Percentiles rank a stretch among this genome's conserved stretches.
phyloP scores from a whole-genome alignment of 352 stramenopile species.

The Pythium aquatile region DNA sequence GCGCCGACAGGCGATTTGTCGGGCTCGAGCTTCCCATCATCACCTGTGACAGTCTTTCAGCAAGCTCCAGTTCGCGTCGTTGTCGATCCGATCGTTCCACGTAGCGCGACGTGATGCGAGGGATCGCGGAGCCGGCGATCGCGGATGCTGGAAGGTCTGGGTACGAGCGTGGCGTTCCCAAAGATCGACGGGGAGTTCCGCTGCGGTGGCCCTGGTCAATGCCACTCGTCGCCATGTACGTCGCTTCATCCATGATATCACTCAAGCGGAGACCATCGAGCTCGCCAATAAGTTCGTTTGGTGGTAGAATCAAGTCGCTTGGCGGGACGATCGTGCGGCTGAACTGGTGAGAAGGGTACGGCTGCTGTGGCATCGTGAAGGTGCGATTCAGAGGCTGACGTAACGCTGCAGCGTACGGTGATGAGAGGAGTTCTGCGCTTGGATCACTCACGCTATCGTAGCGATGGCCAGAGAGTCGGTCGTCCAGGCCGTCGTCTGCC shows the following conservation, averaged over 20 bases:
- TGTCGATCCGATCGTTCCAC: constrained; percentile 9
- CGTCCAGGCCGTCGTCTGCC: constrained; percentile 5
- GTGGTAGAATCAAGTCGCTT: constrained; percentile 4
- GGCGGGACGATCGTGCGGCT: constrained; percentile 9
- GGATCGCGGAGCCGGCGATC: constrained; percentile 20
- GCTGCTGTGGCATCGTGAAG: constrained; percentile 14
- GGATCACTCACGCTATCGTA: constrained; percentile 25
- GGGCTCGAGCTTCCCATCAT: constrained; percentile 21
- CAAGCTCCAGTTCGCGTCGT: constrained; percentile 13
- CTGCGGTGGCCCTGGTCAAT: background rate
- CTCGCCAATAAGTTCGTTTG: constrained; percentile 23
- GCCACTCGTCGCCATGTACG: constrained; percentile 4
- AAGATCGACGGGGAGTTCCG: constrained; percentile 19
- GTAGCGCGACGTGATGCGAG: constrained; percentile 17
- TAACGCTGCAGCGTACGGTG: constrained; percentile 23
- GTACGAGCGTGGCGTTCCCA: constrained; percentile 19
- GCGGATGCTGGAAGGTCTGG: constrained; percentile 17
- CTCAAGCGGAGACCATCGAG: constrained; percentile 25
- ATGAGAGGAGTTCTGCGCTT: constrained; percentile 27
- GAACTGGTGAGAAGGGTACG: constrained; percentile 21
- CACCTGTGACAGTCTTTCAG: constrained; percentile 23
- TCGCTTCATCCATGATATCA: constrained; percentile 21
- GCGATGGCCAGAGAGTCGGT: constrained; percentile 10
- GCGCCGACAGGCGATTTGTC: constrained; percentile 27
- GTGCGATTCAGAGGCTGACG: constrained; percentile 29